Evolutionary conservation across 768 basidiomycete species (phyloP).

Genomic region (Boletus subcaerulescens): DNA sequence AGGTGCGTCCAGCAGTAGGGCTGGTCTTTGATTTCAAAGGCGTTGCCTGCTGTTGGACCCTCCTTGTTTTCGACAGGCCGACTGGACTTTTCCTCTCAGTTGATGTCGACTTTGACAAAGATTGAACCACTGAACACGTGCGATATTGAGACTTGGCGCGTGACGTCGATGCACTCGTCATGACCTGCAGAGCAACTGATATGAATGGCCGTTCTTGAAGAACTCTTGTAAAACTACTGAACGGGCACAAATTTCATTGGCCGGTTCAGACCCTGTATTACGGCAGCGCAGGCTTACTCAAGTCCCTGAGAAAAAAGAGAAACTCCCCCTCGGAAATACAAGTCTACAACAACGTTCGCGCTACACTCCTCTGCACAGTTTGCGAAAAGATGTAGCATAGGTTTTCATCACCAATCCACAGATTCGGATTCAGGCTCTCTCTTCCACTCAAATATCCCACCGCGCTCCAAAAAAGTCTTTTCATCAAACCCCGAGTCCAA

Average conservation of each 20-base stretch:
- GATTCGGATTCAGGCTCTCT: neutral
- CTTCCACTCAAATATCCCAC: constrained; percentile 8
- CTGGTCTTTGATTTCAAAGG: constrained; percentile 6
- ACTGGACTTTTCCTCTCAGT: neutral
- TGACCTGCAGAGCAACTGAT: no score
- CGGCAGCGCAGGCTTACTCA: no score
- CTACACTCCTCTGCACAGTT: no score
- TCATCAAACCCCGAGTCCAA: constrained; percentile 16
- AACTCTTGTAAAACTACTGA: no score
- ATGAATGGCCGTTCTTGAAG: no score
- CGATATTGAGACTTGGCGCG: no score
- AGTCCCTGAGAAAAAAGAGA: no score
- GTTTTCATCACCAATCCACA: constrained; percentile 11
- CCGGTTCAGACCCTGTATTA: no score
- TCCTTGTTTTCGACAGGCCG: constrained; percentile 5
- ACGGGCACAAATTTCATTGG: no score
- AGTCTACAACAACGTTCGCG: no score
- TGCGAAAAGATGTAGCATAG: no score
- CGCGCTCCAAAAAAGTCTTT: constrained; percentile 6
- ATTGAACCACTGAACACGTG: neutral
- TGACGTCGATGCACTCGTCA: neutral
- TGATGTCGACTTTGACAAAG: neutral
- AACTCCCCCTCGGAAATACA: no score
- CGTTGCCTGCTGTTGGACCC: constrained; percentile 19
- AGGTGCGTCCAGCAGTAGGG: constrained; percentile 25